phyloP scores from a whole-genome alignment of 2,329 filamentous ascomycete species.

The Pestalotiopsis sp. region DNA sequence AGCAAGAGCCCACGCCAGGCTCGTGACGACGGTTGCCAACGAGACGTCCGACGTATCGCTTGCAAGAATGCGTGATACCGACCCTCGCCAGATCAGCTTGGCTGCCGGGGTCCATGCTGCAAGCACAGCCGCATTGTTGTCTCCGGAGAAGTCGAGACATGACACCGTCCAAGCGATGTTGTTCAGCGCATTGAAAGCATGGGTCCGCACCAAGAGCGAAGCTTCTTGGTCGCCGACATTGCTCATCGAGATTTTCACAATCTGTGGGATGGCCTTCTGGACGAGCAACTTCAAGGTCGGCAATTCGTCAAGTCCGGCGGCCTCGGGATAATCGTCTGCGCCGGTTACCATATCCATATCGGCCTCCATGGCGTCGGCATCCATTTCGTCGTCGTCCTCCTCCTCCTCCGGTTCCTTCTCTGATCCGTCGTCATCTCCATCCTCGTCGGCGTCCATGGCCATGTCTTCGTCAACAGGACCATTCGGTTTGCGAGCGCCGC shows the following conservation, averaged over 20 bases:
- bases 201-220: conserved; percentile 46
- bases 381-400: conserved; percentile 53
- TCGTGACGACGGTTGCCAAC: conserved; percentile 65
- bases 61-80: conserved; percentile 59
- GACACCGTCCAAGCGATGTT: conserved; percentile 71
- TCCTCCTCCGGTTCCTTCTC: conserved; percentile 16
- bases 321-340: conserved; percentile 43
- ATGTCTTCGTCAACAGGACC: conserved; percentile 37
- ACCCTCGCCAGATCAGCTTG: conserved; percentile 58
- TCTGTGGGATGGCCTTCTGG: conserved; percentile 46
- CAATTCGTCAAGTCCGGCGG: conserved; percentile 49
- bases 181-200: conserved; percentile 63
- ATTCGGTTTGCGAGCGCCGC: conserved; percentile 32
- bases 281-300: conserved; percentile 55
- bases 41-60: conserved; percentile 64
- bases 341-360: conserved; percentile 69
- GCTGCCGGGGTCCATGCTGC: conserved; percentile 57
- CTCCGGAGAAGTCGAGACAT: conserved; percentile 59
- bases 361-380: conserved; percentile 58
- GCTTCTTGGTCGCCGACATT: conserved; percentile 43
- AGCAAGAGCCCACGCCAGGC: conserved; percentile 67
- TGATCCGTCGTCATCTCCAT: conserved; percentile 32
- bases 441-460: conserved; percentile 38
- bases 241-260: conserved; percentile 46
- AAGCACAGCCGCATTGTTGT: conserved; percentile 54